A percentile compares a stretch with the other conserved stretches of the same genome.
Evolutionary conservation across 306 rosid species (phyloP).

Genomic region (Cicer yamashitae): DNA sequence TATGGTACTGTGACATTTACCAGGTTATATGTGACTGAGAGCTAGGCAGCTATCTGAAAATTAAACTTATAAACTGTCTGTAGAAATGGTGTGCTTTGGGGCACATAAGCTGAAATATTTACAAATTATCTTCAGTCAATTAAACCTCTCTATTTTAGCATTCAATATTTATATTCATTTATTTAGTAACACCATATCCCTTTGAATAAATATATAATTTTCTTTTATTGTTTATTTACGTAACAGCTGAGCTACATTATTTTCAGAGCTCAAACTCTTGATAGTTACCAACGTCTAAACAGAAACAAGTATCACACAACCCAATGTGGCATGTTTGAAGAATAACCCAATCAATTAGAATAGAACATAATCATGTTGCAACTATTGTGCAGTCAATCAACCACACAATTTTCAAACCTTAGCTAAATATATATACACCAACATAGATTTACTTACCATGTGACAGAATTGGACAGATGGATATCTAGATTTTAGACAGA

Average conservation of each 20-base stretch:
- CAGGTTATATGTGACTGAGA: neutral
- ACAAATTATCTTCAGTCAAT: constrained; percentile 15
- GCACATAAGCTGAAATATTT: neutral
- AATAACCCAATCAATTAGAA: constrained; percentile 36
- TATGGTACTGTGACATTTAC: constrained; percentile 11
- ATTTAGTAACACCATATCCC: constrained; percentile 22
- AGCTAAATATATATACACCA: constrained; percentile 17
- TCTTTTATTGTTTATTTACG: constrained; percentile 28
- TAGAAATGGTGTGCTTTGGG: neutral
- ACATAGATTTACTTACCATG: constrained; percentile 59
- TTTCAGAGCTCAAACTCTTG: constrained; percentile 25
- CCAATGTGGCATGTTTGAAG: constrained; percentile 33
- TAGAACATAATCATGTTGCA: constrained; percentile 36
- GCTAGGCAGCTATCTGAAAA: neutral
- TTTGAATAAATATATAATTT: constrained; percentile 13
- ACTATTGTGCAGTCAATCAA: constrained; percentile 34
- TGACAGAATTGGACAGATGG: constrained; percentile 51
- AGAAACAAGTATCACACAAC: constrained; percentile 29
- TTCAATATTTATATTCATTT: constrained; percentile 15
- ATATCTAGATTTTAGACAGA: constrained; percentile 55
- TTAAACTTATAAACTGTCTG: neutral
- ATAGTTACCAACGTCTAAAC: constrained; percentile 18
- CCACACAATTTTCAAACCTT: constrained; percentile 33
- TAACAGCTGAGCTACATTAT: constrained; percentile 24
- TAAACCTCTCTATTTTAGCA: constrained; percentile 12